phyloP scores from a whole-genome alignment of 1,284 basidiomycete species.

The Leccinum glutinopallens region DNA sequence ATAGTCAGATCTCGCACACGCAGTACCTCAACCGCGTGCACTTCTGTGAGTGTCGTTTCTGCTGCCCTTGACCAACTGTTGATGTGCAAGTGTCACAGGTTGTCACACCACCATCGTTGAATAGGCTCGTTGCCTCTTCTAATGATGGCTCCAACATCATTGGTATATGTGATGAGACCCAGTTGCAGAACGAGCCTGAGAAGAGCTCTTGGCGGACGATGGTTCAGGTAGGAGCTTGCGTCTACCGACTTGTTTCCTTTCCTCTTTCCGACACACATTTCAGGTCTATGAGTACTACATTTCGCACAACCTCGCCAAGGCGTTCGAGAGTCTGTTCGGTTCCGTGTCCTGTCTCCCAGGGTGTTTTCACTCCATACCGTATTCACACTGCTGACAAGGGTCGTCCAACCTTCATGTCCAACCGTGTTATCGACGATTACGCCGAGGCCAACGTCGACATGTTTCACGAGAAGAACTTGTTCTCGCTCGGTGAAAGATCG shows the following conservation, averaged over 20 bases:
- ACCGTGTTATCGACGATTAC: slow-evolving; percentile 95
- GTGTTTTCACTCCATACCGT: slow-evolving; percentile 36
- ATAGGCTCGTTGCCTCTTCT: neutral
- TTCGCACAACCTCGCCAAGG: slow-evolving; percentile 82
- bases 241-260: slow-evolving; percentile 44
- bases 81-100: neutral
- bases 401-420: slow-evolving; percentile 95
- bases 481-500: slow-evolving; percentile 61
- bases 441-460: slow-evolving; percentile 92
- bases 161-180: neutral
- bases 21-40: slow-evolving; percentile 57
- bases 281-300: slow-evolving; percentile 89
- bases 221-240: neutral
- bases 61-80: neutral
- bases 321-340: slow-evolving; percentile 83
- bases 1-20: slow-evolving; percentile 94
- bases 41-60: slow-evolving; percentile 3
- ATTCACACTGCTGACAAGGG: slow-evolving; percentile 81
- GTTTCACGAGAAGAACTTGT: slow-evolving; percentile 95
- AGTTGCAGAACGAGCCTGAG: neutral
- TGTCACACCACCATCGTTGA: neutral
- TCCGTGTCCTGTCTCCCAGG: slow-evolving; percentile 54
- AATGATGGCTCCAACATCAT: neutral
- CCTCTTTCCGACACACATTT: slow-evolving; percentile 13
- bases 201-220: neutral